phyloP scores from a whole-genome alignment of 2,329 filamentous ascomycete genomes.

The Whalleya microplaca region DNA sequence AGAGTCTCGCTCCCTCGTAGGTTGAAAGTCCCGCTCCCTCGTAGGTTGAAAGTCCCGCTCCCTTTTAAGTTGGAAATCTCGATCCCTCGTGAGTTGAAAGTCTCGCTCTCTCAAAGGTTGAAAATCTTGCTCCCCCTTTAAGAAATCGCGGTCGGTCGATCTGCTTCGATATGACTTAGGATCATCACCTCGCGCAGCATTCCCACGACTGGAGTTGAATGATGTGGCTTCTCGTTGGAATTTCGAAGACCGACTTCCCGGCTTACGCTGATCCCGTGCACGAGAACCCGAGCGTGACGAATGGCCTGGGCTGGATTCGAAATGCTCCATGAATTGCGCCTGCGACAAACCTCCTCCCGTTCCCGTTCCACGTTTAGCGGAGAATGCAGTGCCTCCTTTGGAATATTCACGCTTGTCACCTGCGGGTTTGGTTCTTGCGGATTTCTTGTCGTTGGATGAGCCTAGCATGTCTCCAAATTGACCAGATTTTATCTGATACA shows the following conservation, averaged over 20 bases:
- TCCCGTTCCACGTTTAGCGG: background rate
- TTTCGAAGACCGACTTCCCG: no score
- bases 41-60: no score
- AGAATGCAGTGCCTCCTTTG: constrained; percentile 1
- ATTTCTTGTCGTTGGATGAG: background rate
- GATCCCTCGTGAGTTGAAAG: no score
- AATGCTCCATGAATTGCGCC: constrained; percentile 19
- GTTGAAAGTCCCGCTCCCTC: background rate
- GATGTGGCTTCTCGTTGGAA: background rate
- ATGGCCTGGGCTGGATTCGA: constrained; percentile 7
- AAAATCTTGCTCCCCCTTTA: background rate
- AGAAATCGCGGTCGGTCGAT: background rate
- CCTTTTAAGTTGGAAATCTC: no score
- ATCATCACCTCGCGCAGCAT: background rate
- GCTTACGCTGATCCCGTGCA: no score
- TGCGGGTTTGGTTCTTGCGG: constrained; percentile 15
- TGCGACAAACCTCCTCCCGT: constrained; percentile 2
- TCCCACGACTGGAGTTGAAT: background rate
- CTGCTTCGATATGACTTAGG: background rate
- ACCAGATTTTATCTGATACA: constrained; percentile 57
- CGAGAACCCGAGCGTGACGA: background rate
- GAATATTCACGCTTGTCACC: constrained; percentile 9
- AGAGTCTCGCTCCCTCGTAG: constrained; percentile 3
- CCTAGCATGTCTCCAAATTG: constrained; percentile 39
- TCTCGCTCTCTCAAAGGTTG: no score